These are phyloP conservation scores for Hymenoscyphus repandus DNA, from an alignment of 2,329 filamentous ascomycete species.

Conservation along the genomic window DNA sequence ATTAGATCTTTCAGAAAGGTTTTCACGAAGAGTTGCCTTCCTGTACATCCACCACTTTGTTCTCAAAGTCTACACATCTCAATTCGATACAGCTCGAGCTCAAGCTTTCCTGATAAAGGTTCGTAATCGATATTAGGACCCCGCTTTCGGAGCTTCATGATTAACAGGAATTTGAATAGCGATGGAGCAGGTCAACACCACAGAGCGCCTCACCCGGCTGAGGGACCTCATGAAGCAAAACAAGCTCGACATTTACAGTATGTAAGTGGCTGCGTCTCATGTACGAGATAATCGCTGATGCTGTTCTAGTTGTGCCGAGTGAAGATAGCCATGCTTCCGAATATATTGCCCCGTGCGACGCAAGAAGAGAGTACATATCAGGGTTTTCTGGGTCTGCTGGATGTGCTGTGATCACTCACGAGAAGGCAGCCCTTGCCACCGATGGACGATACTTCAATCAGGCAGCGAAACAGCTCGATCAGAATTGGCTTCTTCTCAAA, in stretches of 20 bases:
- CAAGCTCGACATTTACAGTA: slow-evolving; percentile 90
- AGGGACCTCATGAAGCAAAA: slow-evolving; percentile 82
- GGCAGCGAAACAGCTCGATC: slow-evolving; percentile 81
- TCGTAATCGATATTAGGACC: background rate
- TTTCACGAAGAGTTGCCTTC: slow-evolving; percentile 1
- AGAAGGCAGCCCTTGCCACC: slow-evolving; percentile 85
- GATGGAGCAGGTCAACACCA: slow-evolving; percentile 78
- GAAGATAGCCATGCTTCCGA: slow-evolving; percentile 98
- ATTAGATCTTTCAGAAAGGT: slow-evolving; percentile 6
- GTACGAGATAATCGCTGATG: slow-evolving; percentile 17
- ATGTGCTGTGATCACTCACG: slow-evolving; percentile 79
- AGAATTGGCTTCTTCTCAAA: slow-evolving; percentile 88
- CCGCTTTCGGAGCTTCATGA: background rate
- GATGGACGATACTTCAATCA: slow-evolving; percentile 99
- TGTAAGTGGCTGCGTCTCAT: slow-evolving; percentile 30
- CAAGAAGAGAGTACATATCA: slow-evolving; percentile 81
- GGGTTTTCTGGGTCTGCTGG: slow-evolving; percentile 95
- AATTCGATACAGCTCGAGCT: slow-evolving; percentile 21
- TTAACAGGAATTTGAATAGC: background rate
- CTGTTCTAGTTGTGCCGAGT: slow-evolving; percentile 76
- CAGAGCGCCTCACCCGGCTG: slow-evolving; percentile 67
- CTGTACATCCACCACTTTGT: background rate
- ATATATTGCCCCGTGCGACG: slow-evolving; percentile 96
- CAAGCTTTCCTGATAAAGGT: slow-evolving; percentile 1
- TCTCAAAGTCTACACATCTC: slow-evolving; percentile 18